Evolutionary conservation across 2,329 filamentous ascomycete species (phyloP).

Genomic region (Bipolaris sorokiniana): DNA sequence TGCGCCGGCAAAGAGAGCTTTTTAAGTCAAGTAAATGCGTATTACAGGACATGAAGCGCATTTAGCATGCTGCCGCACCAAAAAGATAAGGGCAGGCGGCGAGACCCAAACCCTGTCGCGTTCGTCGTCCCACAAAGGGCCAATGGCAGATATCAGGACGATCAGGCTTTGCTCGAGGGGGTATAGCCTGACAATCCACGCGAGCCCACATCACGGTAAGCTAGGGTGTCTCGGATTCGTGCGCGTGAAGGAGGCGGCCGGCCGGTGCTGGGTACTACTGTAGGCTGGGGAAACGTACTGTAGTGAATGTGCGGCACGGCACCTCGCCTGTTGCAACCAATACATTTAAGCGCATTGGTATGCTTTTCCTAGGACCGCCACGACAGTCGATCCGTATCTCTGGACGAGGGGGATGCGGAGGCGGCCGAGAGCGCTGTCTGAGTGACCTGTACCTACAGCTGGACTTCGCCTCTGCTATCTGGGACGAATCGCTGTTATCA

Average conservation of each 20-base stretch:
- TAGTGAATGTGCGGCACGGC: slow-evolving; percentile 2
- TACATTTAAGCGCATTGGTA: not conserved
- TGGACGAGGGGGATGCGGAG: slow-evolving; percentile 5
- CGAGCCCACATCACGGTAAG: slow-evolving; percentile 14
- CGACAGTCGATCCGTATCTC: slow-evolving; percentile 5
- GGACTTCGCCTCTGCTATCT: slow-evolving; percentile 18
- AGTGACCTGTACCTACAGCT: not conserved
- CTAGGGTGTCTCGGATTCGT: slow-evolving; percentile 11
- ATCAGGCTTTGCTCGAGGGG: slow-evolving; percentile 11
- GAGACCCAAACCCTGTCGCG: slow-evolving; percentile 9
- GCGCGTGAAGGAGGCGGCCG: slow-evolving; percentile 9
- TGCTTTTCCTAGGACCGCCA: slow-evolving; percentile 14
- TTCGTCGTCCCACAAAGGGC: slow-evolving; percentile 11
- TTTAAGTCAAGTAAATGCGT: slow-evolving; percentile 17
- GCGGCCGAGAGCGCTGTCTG: slow-evolving; percentile 7
- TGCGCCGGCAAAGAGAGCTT: slow-evolving; percentile 17
- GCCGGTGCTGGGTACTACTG: slow-evolving; percentile 6
- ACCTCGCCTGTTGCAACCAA: slow-evolving; percentile 11
- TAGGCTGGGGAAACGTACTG: slow-evolving; percentile 6
- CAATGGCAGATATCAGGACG: slow-evolving; percentile 16
- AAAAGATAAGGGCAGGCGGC: slow-evolving; percentile 43
- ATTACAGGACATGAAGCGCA: slow-evolving; percentile 23
- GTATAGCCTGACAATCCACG: slow-evolving; percentile 12
- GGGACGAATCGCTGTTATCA: slow-evolving; percentile 15
- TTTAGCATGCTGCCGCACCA: slow-evolving; percentile 38